Conservation (phyloP, 2,329 filamentous ascomycete species). For the Pleurostoma richardsiae region DNA sequence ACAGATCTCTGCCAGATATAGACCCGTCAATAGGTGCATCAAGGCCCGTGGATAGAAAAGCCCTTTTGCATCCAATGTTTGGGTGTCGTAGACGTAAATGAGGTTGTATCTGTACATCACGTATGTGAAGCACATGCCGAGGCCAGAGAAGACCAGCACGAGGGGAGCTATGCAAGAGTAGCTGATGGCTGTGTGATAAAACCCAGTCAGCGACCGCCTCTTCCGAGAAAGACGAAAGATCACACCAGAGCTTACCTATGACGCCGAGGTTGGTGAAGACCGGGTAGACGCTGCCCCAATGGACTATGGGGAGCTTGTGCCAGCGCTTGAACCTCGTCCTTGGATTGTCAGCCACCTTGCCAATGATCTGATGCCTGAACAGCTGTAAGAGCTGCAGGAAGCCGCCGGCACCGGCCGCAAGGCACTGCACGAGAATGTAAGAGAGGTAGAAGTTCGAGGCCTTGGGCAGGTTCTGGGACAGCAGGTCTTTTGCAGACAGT, state of each 20-base stretch:
- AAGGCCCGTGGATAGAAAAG: slow-evolving; percentile 83
- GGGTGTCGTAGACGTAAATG: slow-evolving; percentile 72
- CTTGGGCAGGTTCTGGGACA: slow-evolving; percentile 61
- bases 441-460: slow-evolving; percentile 73
- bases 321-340: slow-evolving; percentile 73
- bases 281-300: slow-evolving; percentile 75
- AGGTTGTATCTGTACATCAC: slow-evolving; percentile 83
- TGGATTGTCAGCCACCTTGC: slow-evolving; percentile 71
- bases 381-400: slow-evolving; percentile 67
- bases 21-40: slow-evolving; percentile 76
- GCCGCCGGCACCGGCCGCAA: slow-evolving; percentile 48
- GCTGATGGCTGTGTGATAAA: slow-evolving; percentile 47
- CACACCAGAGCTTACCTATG: slow-evolving; percentile 43
- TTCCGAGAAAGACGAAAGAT: too few species aligned
- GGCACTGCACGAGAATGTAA: slow-evolving; percentile 17
- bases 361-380: slow-evolving; percentile 42
- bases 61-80: slow-evolving; percentile 78
- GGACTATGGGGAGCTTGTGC: slow-evolving; percentile 61
- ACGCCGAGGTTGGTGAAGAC: slow-evolving; percentile 70
- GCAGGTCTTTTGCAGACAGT: slow-evolving; percentile 43
- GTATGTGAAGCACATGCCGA: slow-evolving; percentile 76
- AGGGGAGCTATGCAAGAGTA: slow-evolving; percentile 83
- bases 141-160: slow-evolving; percentile 72
- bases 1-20: slow-evolving; percentile 76
- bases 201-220: slow-evolving; percentile 11